Conservation (phyloP, 2,329 filamentous ascomycete species). For the Colletotrichum echinochloae region DNA sequence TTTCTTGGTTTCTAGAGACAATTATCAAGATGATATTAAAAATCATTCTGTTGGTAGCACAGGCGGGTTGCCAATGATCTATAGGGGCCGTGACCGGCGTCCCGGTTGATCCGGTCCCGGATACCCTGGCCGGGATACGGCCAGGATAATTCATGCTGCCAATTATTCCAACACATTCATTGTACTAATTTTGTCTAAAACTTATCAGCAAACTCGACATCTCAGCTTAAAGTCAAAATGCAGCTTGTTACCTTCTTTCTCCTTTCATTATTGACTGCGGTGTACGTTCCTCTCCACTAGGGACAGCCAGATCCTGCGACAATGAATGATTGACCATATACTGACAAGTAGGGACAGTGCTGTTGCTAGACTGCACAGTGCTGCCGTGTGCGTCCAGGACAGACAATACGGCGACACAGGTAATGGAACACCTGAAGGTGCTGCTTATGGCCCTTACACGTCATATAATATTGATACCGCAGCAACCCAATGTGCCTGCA, state of each 20-base stretch:
- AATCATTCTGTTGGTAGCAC: no score
- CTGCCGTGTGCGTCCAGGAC: conserved; percentile 21
- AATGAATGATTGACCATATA: background rate
- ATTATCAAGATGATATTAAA: no score
- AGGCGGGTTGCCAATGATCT: no score
- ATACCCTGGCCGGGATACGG: no score
- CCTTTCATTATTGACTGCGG: conserved; percentile 4
- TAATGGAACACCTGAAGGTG: conserved; percentile 29
- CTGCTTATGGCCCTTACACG: conserved; percentile 25
- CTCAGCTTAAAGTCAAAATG: background rate
- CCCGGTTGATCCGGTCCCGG: no score
- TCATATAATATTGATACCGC: conserved; percentile 30
- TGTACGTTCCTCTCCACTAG: conserved; percentile 7
- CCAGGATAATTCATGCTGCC: no score
- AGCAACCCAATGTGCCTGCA: conserved; percentile 40
- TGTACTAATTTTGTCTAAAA: background rate
- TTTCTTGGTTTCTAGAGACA: no score
- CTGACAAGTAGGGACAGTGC: conserved; percentile 5
- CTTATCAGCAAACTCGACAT: no score
- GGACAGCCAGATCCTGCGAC: fast-evolving
- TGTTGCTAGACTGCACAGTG: conserved; percentile 23
- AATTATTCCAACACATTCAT: no score
- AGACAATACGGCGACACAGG: conserved; percentile 9
- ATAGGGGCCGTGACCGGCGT: no score
- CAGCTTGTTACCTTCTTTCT: background rate